Percentiles rank a stretch among this genome's conserved stretches.
These are phyloP conservation scores for Teratosphaeria nubilosa DNA, from an alignment of 2,329 filamentous ascomycete species.

Conservation along the genomic window DNA sequence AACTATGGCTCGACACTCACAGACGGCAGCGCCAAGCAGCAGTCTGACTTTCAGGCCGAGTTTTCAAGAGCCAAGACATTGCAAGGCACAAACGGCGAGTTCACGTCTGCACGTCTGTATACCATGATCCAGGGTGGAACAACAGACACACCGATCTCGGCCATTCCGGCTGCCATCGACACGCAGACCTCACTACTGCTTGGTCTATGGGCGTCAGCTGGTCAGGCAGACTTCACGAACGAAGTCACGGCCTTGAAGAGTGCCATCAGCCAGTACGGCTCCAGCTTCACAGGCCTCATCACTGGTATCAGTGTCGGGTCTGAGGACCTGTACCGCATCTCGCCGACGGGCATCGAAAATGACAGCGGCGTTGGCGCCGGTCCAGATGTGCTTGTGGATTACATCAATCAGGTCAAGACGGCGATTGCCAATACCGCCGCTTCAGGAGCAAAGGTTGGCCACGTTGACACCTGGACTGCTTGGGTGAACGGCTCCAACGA, in stretches of 20 bases:
- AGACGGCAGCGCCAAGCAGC: constrained; percentile 49
- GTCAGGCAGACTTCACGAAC: constrained; percentile 49
- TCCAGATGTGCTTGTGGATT: constrained; percentile 53
- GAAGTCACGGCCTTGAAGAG: constrained; percentile 62
- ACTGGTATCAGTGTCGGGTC: constrained; percentile 73
- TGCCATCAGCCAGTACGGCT: constrained; percentile 60
- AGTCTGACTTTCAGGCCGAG: constrained; percentile 59
- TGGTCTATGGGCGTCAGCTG: constrained; percentile 60
- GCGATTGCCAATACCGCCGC: constrained; percentile 51
- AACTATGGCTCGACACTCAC: constrained; percentile 60
- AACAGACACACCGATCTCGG: constrained; percentile 51
- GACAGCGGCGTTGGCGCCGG: constrained; percentile 52
- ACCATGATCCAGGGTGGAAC: constrained; percentile 64
- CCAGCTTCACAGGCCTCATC: constrained; percentile 50
- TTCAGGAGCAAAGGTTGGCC: constrained; percentile 54
- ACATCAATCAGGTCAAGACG: constrained; percentile 59
- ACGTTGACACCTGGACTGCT: constrained; percentile 76
- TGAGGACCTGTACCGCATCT: constrained; percentile 65
- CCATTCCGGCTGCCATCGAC: constrained; percentile 69
- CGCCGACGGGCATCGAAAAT: constrained; percentile 56
- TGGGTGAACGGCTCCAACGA: constrained; percentile 65
- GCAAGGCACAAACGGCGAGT: constrained; percentile 43
- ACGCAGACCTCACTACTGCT: constrained; percentile 71
- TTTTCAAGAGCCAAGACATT: constrained; percentile 58
- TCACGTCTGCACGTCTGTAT: constrained; percentile 63